phyloP scores from a whole-genome alignment of 345 rosid genomes.

The Linum lewisii region DNA sequence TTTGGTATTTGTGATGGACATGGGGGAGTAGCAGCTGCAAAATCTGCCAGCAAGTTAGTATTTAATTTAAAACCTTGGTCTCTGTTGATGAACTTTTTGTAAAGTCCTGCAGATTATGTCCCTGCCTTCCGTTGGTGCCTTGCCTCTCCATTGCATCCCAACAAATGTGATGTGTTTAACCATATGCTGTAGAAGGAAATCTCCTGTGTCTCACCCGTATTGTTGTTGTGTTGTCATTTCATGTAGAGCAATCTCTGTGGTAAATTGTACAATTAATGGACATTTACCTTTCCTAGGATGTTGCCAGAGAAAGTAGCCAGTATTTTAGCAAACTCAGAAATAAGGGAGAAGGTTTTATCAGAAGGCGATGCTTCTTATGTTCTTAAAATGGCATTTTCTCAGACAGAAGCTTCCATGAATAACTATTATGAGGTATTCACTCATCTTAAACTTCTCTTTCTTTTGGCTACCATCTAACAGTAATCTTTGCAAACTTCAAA shows the following conservation, averaged over 20 bases:
- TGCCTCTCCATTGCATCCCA: not conserved
- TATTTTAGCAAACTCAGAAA: slow-evolving; percentile 58
- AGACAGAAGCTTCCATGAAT: slow-evolving; percentile 77
- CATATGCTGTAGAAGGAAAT: not conserved
- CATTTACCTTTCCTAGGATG: slow-evolving; percentile 32
- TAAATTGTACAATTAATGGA: not conserved
- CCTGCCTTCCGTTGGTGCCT: not conserved
- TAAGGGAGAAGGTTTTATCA: slow-evolving; percentile 59
- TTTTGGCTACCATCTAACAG: not conserved
- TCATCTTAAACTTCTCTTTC: not conserved
- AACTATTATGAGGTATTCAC: slow-evolving; percentile 73
- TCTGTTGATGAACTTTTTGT: not conserved
- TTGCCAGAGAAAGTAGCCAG: slow-evolving; percentile 66
- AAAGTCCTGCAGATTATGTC: not conserved
- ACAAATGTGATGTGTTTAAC: not conserved
- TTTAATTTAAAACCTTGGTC: slow-evolving; percentile 9
- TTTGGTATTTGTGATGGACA: slow-evolving; percentile 99
- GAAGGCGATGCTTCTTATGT: slow-evolving; percentile 73
- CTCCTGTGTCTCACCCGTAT: not conserved
- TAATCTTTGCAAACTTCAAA: not conserved
- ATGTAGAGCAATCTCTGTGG: not conserved
- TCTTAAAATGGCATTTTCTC: slow-evolving; percentile 62
- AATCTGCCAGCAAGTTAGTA: slow-evolving; percentile 87
- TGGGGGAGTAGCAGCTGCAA: slow-evolving; percentile 85
- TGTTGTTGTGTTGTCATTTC: not conserved